Percentiles rank a stretch among this genome's conserved stretches.
phyloP scores from a whole-genome alignment of 192 early-diverging fungal species.

The Coemansia sp. region DNA sequence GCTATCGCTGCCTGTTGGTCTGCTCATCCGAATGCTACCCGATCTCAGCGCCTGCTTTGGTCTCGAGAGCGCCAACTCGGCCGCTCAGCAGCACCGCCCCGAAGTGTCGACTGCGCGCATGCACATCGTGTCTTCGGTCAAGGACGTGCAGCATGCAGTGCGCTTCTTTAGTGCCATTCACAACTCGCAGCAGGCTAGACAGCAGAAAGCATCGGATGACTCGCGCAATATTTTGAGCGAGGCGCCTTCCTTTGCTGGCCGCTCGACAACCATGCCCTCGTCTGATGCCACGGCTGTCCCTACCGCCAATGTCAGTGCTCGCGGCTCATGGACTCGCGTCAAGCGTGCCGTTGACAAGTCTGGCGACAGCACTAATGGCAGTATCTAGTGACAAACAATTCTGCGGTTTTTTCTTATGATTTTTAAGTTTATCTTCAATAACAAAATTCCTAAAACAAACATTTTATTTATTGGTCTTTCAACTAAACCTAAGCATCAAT shows the following conservation, averaged over 20 bases:
- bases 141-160: constrained; percentile 41
- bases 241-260: constrained; percentile 5
- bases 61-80: constrained; percentile 52
- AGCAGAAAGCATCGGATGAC: neutral
- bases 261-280: constrained; percentile 31
- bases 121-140: constrained; percentile 53
- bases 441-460: neutral
- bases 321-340: constrained; percentile 47
- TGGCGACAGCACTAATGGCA: neutral
- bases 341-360: constrained; percentile 37
- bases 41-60: constrained; percentile 60
- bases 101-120: constrained; percentile 47
- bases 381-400: neutral
- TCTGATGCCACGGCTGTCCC: constrained; percentile 27
- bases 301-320: constrained; percentile 39
- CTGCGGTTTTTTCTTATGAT: neutral
- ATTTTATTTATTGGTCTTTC: too few species aligned
- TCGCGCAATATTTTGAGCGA: constrained; percentile 38
- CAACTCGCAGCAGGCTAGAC: constrained; percentile 41
- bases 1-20: constrained; percentile 78
- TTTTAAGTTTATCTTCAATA: neutral
- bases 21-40: constrained; percentile 77
- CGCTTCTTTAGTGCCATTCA: constrained; percentile 58
- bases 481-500: neutral
- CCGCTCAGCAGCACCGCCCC: constrained; percentile 52